A percentile compares a stretch with the other conserved stretches of the same genome.
Conservation (phyloP, 495 filamentous ascomycete genomes). For the Talaromyces stipitatus region DNA sequence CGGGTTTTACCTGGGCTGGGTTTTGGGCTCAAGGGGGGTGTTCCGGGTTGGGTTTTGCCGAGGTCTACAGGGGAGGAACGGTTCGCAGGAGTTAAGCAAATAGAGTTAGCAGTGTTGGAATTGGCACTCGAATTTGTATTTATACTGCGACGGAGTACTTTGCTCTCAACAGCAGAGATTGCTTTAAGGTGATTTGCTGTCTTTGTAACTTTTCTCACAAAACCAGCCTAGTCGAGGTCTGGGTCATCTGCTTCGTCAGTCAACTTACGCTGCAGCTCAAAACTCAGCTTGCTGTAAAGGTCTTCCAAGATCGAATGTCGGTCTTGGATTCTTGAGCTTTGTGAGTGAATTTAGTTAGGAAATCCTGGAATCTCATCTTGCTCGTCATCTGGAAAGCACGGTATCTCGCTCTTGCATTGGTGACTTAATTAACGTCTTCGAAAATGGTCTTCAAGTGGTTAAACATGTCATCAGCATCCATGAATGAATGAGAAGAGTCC, state of each 20-base stretch:
- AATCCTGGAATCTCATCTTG: neutral
- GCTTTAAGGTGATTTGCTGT: too few species aligned
- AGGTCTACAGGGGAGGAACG: too few species aligned
- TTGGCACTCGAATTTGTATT: too few species aligned
- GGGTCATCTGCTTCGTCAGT: neutral
- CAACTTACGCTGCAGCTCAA: neutral
- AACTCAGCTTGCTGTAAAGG: neutral
- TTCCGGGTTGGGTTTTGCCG: too few species aligned
- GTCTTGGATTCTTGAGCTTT: neutral
- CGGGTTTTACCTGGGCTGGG: too few species aligned
- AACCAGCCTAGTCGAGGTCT: neutral
- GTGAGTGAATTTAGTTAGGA: conserved; percentile 6
- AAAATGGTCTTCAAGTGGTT: neutral
- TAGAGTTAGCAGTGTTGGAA: neutral
- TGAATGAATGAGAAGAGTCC: neutral
- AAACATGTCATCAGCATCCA: neutral
- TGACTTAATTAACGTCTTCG: neutral
- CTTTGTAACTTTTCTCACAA: neutral
- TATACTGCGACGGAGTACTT: neutral
- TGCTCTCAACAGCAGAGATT: too few species aligned
- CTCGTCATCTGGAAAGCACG: neutral
- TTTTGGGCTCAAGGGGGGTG: too few species aligned
- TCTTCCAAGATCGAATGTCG: neutral
- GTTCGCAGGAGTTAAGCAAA: too few species aligned
- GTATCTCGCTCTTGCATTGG: neutral